A percentile compares a stretch with the other conserved stretches of the same genome.
phyloP scores from a whole-genome alignment of 2,329 filamentous ascomycete species.

The Neofusicoccum umdonicola region DNA sequence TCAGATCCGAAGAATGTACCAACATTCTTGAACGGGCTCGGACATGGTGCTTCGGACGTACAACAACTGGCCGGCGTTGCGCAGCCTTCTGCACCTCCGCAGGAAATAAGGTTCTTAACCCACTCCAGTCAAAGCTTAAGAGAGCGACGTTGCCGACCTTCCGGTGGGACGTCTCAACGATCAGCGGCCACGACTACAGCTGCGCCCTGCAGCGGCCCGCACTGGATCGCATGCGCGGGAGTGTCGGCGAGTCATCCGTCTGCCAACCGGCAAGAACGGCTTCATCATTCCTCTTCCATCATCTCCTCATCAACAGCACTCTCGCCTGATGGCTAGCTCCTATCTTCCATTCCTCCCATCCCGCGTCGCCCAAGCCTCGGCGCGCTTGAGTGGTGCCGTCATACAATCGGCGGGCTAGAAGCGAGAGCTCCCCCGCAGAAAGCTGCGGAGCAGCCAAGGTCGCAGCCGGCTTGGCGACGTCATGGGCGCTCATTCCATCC shows the following conservation, averaged over 20 bases:
- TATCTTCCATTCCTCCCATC: not conserved
- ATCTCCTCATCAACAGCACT: not conserved
- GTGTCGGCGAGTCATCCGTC: not conserved
- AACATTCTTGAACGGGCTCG: not conserved
- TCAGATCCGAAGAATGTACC: not conserved
- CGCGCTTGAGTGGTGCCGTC: constrained; percentile 1
- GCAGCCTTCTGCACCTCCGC: not conserved
- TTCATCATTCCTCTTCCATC: not conserved
- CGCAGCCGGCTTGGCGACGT: constrained; percentile 3
- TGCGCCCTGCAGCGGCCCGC: not conserved
- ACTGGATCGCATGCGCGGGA: not conserved
- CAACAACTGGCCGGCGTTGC: not conserved
- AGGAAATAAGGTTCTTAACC: not conserved
- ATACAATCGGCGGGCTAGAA: not conserved
- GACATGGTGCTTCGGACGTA: not conserved
- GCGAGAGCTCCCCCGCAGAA: not conserved
- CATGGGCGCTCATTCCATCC: not conserved
- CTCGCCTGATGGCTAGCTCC: not conserved
- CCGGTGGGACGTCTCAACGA: not conserved
- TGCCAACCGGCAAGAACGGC: not conserved
- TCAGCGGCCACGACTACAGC: not conserved
- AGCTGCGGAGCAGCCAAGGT: not conserved
- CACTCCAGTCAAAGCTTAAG: not conserved
- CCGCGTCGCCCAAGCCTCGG: not conserved
- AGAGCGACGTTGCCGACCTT: not conserved